These are phyloP conservation scores for Vaccinium macrocarpon DNA, from an alignment of 148 eudicot genomes.

Conservation along the genomic window DNA sequence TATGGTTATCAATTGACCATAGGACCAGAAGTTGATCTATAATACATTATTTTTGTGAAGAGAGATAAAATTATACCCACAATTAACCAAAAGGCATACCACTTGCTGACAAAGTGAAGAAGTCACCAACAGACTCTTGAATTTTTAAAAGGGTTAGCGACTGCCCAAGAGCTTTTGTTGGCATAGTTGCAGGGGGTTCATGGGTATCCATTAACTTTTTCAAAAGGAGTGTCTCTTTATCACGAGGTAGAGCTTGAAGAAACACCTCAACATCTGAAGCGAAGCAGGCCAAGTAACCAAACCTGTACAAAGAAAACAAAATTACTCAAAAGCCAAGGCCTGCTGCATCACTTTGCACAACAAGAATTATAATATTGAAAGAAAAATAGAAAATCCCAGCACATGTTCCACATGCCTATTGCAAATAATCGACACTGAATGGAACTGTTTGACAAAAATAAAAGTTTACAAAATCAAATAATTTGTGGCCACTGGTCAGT, in stretches of 20 bases:
- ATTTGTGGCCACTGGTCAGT: not conserved
- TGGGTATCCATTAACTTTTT: constrained; percentile 45
- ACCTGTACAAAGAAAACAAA: constrained; percentile 40
- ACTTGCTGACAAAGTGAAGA: constrained; percentile 38
- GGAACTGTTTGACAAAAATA: not conserved
- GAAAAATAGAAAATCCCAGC: not conserved
- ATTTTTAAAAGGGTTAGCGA: constrained; percentile 55
- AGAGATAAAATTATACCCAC: not conserved
- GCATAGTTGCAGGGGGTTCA: constrained; percentile 33
- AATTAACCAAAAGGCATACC: constrained; percentile 45
- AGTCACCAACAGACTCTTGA: constrained; percentile 54
- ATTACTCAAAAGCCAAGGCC: not conserved
- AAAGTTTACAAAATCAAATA: not conserved
- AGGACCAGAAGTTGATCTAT: not conserved
- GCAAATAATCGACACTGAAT: not conserved
- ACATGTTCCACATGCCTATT: not conserved
- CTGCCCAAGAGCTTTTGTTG: constrained; percentile 58
- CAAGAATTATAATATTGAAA: not conserved
- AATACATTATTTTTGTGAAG: not conserved
- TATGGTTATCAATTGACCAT: not conserved
- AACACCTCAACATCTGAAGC: constrained; percentile 75
- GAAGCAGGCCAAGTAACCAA: constrained; percentile 90
- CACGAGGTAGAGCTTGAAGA: constrained; percentile 52
- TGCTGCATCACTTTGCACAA: constrained; percentile 7
- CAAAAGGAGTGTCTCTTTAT: constrained; percentile 47